These are phyloP conservation scores for Xylariomycetidae sp. DNA, from an alignment of 2,329 filamentous ascomycete genomes.

Conservation along the genomic window DNA sequence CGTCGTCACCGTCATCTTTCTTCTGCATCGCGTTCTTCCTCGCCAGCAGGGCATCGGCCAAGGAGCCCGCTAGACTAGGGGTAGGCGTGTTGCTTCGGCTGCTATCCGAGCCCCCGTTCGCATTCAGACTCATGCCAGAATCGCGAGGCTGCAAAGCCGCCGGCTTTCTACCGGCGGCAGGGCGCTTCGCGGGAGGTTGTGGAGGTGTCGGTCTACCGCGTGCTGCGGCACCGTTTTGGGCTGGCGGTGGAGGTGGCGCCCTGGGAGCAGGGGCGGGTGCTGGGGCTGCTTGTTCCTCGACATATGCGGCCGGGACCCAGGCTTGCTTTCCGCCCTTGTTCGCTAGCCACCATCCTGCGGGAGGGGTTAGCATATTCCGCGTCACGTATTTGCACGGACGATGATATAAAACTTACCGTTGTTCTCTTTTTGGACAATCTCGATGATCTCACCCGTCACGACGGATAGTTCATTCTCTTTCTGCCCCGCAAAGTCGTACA, in stretches of 20 bases:
- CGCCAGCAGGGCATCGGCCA: conserved; percentile 74
- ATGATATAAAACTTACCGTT: conserved; percentile 65
- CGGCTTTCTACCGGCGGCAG: conserved; percentile 67
- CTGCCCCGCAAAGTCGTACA: conserved; percentile 88
- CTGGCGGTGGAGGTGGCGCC: conserved; percentile 62
- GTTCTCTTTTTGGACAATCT: conserved; percentile 89
- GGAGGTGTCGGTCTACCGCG: conserved; percentile 68
- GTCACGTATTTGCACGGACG: neutral
- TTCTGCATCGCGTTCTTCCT: conserved; percentile 73
- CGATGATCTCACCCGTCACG: conserved; percentile 72
- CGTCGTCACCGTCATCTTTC: conserved; percentile 63
- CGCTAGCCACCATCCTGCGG: conserved; percentile 91
- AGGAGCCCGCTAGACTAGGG: conserved; percentile 65
- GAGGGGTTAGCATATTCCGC: conserved; percentile 29
- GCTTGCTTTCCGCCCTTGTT: conserved; percentile 71
- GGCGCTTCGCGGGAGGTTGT: conserved; percentile 75
- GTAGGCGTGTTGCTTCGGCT: conserved; percentile 70
- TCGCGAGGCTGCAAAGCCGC: conserved; percentile 68
- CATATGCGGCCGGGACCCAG: conserved; percentile 91
- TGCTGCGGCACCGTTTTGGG: conserved; percentile 39
- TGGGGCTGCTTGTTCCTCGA: conserved; percentile 72
- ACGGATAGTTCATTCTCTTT: conserved; percentile 82
- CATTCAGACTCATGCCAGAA: conserved; percentile 59
- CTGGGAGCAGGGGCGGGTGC: conserved; percentile 58
- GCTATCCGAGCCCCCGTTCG: conserved; percentile 51